phyloP scores from a whole-genome alignment of 2,329 filamentous ascomycete species.

The Didymella sp. region DNA sequence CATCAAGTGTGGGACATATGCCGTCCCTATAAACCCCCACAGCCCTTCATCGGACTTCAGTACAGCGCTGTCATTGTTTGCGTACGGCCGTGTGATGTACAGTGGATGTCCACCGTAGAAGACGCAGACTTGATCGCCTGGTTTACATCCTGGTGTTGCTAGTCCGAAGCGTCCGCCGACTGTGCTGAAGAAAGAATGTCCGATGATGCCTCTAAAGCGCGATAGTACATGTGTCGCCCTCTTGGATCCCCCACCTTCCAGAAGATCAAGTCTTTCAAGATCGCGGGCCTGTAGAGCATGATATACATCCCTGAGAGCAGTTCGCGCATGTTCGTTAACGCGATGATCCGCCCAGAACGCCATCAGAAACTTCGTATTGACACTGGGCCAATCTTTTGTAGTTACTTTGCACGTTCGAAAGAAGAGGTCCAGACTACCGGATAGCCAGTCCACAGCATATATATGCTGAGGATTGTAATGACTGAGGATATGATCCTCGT shows the following conservation, averaged over 20 bases:
- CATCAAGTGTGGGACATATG: conserved; percentile 12
- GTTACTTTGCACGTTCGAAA: not conserved
- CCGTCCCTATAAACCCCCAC: not conserved
- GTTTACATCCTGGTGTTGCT: conserved; percentile 3
- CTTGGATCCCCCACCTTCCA: no score
- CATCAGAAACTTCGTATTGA: not conserved
- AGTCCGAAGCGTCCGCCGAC: conserved; percentile 2
- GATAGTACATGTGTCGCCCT: no score
- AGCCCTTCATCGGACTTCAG: not conserved
- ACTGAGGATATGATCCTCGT: no score
- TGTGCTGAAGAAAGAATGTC: conserved; percentile 6
- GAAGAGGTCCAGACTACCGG: not conserved
- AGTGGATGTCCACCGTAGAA: conserved; percentile 6
- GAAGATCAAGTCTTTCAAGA: not conserved
- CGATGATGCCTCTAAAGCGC: not conserved
- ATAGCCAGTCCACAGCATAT: not conserved
- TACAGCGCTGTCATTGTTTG: not conserved
- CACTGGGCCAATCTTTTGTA: not conserved
- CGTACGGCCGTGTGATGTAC: not conserved
- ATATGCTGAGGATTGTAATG: not conserved
- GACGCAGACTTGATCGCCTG: conserved; percentile 7
- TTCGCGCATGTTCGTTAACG: not conserved
- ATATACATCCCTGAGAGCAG: not conserved
- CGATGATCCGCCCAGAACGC: conserved; percentile 1
- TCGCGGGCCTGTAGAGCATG: not conserved